Percentiles rank a stretch among this genome's conserved stretches.
Evolutionary conservation across 2,329 filamentous ascomycete genomes (phyloP).

Genomic region (Microthyrium microscopicum): DNA sequence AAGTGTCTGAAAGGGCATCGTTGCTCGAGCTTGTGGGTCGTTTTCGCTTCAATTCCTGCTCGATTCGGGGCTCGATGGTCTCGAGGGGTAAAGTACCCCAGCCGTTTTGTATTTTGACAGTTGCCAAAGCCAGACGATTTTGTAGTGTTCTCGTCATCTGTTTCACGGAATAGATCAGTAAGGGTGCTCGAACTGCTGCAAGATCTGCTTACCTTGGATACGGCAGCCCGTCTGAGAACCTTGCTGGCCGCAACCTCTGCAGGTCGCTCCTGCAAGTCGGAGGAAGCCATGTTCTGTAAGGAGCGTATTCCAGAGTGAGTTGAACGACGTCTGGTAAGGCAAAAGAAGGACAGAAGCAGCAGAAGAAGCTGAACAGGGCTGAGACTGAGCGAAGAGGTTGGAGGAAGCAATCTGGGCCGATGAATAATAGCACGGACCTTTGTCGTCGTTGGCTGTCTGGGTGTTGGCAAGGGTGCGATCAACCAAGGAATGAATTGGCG

Average conservation of each 20-base stretch:
- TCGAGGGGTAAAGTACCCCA: constrained; percentile 83
- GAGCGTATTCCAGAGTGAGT: too few relatives aligned
- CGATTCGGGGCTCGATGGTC: constrained; percentile 67
- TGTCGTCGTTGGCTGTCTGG: too few relatives aligned
- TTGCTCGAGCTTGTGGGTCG: constrained; percentile 43
- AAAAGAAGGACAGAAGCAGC: too few relatives aligned
- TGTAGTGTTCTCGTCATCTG: constrained; percentile 89
- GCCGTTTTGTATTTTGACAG: constrained; percentile 93
- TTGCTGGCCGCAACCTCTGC: constrained; percentile 23
- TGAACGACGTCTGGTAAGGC: too few relatives aligned
- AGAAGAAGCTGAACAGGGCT: too few relatives aligned
- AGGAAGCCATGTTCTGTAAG: too few relatives aligned
- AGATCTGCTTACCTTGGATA: constrained; percentile 22
- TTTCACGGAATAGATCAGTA: constrained; percentile 11
- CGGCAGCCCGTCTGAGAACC: constrained; percentile 26
- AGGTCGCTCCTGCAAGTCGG: constrained; percentile 18
- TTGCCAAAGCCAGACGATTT: constrained; percentile 84
- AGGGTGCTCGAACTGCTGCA: background rate
- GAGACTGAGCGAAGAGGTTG: too few relatives aligned
- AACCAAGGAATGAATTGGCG: too few relatives aligned
- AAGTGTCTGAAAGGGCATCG: constrained; percentile 73
- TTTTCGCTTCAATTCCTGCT: constrained; percentile 62
- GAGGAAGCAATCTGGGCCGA: too few relatives aligned
- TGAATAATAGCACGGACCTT: too few relatives aligned
- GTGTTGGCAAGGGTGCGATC: too few relatives aligned